Base-by-base conservation (phyloP, 805 yeast species). In the Debaryomyces hansenii region DNA sequence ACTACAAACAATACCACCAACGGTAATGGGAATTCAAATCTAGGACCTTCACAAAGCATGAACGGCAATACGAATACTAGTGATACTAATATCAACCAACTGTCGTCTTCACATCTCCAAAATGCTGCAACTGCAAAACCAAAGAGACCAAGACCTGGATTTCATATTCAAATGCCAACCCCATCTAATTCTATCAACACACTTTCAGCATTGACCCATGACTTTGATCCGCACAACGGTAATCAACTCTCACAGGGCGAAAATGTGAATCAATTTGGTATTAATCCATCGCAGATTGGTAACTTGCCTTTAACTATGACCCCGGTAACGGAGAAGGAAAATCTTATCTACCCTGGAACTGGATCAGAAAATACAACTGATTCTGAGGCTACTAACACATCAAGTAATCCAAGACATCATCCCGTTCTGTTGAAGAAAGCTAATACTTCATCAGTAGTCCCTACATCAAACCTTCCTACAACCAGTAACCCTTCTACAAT, bases 81-180 rank as follows among this genome's bases (percentile, higher is more conserved):
- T 12, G 20, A 11, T 24, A 5, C 41, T 6, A 15, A 20, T 40
- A 10, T 14, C 16, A 16, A 35, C 15, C 15, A 18, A 3, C 37
- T 5, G 7, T 31, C 7, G 21, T n/a, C 39, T 3, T 28, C 24
- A 9, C 20, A 11, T 20, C n/a, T 16, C 20, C 38, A 18, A 4
- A 3, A 24, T 16, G 20, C 29, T 4, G 31, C 46, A 37, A 20
- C 46, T 9, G 29, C 18, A 20, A 24, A 27, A 27, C 40, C 63
- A 39, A 69, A 69, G 38, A 67, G 77, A 35, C 75, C 77, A 29
- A 75, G 80, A 48, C 82, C 84, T 1, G 77, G 83, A 31, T 64
- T 84, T 37, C 80, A 82, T 49, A 72, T 86, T 16, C 90, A 85
- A 59, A 85, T 86, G 90, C 92, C 91, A 3, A 75, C 82, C 2